Conservation (phyloP, 495 filamentous ascomycete genomes). For the Podospora appendiculata region DNA sequence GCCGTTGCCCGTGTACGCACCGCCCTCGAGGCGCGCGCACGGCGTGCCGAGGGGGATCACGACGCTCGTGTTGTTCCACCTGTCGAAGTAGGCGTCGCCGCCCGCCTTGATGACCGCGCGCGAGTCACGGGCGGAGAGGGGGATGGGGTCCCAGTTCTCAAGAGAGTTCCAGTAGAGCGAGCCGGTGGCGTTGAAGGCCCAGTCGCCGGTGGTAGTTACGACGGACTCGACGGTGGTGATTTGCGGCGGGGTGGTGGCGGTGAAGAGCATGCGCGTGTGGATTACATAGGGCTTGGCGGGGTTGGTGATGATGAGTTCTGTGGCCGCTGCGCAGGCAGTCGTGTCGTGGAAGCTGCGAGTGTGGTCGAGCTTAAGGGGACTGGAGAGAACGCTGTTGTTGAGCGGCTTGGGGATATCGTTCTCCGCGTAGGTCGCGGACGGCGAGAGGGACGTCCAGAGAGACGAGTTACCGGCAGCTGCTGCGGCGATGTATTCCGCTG, state of each 20-base stretch:
- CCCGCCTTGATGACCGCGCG: conserved; percentile 31
- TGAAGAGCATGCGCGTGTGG: conserved; percentile 25
- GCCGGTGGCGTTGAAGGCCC: conserved; percentile 32
- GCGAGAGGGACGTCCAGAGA: conserved; percentile 7
- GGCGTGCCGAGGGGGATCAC: conserved; percentile 21
- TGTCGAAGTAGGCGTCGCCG: conserved; percentile 35
- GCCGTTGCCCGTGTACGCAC: conserved; percentile 19
- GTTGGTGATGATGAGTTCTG: conserved; percentile 27
- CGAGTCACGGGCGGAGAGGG: conserved; percentile 20
- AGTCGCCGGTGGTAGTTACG: conserved; percentile 27
- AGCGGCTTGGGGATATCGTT: conserved; percentile 19
- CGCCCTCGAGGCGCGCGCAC: conserved; percentile 30
- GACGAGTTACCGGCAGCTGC: background rate
- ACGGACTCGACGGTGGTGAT: conserved; percentile 26
- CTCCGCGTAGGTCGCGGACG: conserved; percentile 13
- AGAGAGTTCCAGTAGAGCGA: conserved; percentile 24
- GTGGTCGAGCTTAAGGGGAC: conserved; percentile 27
- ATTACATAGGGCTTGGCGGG: conserved; percentile 28
- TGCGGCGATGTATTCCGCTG: conserved; percentile 8
- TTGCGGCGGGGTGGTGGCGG: conserved; percentile 21
- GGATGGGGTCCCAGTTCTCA: conserved; percentile 34
- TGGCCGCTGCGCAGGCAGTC: conserved; percentile 31
- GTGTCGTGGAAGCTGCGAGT: conserved; percentile 34
- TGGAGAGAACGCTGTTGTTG: conserved; percentile 21
- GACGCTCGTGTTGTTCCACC: conserved; percentile 25